Base-by-base conservation (phyloP, 805 yeast species). In the Yarrowia deformans region DNA sequence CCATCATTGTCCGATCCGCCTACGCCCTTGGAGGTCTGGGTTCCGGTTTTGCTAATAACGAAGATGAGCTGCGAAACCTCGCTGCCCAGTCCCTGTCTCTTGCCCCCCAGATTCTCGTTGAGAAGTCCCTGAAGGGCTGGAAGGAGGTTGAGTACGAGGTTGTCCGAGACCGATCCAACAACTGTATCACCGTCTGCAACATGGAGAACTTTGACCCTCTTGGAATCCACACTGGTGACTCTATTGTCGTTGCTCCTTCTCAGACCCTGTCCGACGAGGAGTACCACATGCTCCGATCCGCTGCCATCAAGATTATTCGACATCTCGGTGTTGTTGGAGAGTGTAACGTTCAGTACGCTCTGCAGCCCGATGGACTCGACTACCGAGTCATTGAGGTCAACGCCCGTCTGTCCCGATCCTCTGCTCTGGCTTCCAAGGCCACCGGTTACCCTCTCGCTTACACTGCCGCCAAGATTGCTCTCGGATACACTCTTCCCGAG, bases 151-250 rank as follows among this genome's bases (percentile, higher is more conserved):
- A 94, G 82, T 94, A 94, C 80, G 99, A 94, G 83, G 99, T 94
- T 73, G 98, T 94, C 69, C 90, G 99, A 78, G 99, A 94, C 83
- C 86, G 95, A 72, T 95, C 90, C 69, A 97, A 90, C 74, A 94
- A 94, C 86, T 94, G 99, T 85, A 94, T 94, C 79, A 94, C 99
- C 54, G 99, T 94, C 68, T 94, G 99, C 85, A 94, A 94, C 81
- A 94, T 94, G 99, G 99, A 94, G 83, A 94, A 94, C 84, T 94
- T 94, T 75, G 99, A 94, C 81, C 99, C 99, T 54, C 86, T 94
- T 74, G 99, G 99, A 75, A 90, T 94, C 76, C 99, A 94, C 82
- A 94, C 99, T 69, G 99, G 99, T 83, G 99, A 94, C 80, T 95
- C 99, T 50, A 95, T 94, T 75, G 99, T 94, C 63, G 97, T 95